phyloP scores from a whole-genome alignment of 768 basidiomycete species.

The Thelephora ganbajun region DNA sequence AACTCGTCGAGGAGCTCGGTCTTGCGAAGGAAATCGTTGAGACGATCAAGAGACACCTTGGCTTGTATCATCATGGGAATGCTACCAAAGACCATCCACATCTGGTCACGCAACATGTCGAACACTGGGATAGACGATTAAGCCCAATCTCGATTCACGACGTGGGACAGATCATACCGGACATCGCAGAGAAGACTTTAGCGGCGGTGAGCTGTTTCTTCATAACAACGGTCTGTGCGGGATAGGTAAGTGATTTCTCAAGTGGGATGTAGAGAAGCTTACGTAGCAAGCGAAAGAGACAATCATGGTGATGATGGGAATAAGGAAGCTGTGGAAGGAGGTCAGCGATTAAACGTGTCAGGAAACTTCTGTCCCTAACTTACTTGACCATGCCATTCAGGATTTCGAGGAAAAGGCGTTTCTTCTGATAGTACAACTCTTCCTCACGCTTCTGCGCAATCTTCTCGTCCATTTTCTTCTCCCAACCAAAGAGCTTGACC shows the following conservation, averaged over 20 bases:
- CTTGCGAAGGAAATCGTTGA: conserved; percentile 31
- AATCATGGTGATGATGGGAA: conserved; percentile 55
- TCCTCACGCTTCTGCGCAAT: conserved; percentile 44
- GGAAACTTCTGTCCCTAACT: conserved; percentile 5
- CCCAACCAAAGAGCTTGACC: conserved; percentile 35
- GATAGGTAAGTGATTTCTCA: not conserved
- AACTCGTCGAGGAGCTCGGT: conserved; percentile 36
- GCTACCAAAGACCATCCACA: conserved; percentile 22
- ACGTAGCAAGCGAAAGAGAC: conserved; percentile 49
- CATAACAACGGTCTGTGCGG: conserved; percentile 21
- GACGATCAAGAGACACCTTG: conserved; percentile 52
- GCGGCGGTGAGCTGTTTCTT: conserved; percentile 23
- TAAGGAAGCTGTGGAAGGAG: conserved; percentile 28
- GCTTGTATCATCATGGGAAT: conserved; percentile 23
- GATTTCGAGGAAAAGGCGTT: conserved; percentile 35
- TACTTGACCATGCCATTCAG: conserved; percentile 30
- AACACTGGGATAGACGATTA: conserved; percentile 48
- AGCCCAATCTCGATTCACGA: conserved; percentile 6
- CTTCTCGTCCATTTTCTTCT: conserved; percentile 30
- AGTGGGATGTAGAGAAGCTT: conserved; percentile 10
- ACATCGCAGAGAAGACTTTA: conserved; percentile 22
- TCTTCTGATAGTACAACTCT: conserved; percentile 43
- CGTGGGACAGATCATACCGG: conserved; percentile 6
- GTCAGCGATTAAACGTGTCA: not conserved
- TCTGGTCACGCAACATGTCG: conserved; percentile 39